Conservation (phyloP, 2,329 filamentous ascomycete species). For the Calonectria naviculata region DNA sequence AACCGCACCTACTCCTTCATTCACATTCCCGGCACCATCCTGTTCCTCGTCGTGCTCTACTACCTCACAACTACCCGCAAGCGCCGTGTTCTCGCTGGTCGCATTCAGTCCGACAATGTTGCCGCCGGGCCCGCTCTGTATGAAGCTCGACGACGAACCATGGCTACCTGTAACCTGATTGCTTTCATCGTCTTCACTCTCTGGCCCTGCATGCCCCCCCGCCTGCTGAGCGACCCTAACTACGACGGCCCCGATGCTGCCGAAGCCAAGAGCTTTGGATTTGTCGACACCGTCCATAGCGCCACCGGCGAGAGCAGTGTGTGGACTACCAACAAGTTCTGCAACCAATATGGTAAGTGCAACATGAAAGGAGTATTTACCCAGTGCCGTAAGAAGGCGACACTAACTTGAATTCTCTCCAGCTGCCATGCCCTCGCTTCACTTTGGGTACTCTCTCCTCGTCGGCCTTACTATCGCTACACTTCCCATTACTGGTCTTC, state of each 20-base stretch:
- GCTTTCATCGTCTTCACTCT: slow-evolving; percentile 72
- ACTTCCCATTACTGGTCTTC: slow-evolving; percentile 69
- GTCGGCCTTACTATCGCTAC: slow-evolving; percentile 77
- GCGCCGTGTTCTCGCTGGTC: slow-evolving; percentile 47
- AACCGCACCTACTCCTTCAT: slow-evolving; percentile 82
- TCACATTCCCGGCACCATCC: slow-evolving; percentile 80
- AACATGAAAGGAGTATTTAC: neutral
- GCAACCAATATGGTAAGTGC: slow-evolving; percentile 76
- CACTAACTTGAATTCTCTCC: slow-evolving; percentile 18
- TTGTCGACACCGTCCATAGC: slow-evolving; percentile 70
- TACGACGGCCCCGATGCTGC: slow-evolving; percentile 66
- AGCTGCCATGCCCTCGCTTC: slow-evolving; percentile 81
- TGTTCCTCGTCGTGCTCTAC: slow-evolving; percentile 73
- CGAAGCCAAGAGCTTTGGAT: slow-evolving; percentile 70
- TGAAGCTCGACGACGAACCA: slow-evolving; percentile 66
- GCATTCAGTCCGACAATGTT: slow-evolving; percentile 42
- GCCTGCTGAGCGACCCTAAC: slow-evolving; percentile 65
- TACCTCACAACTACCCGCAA: slow-evolving; percentile 76
- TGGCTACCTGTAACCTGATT: slow-evolving; percentile 71
- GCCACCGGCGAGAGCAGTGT: slow-evolving; percentile 62
- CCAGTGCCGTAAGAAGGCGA: neutral
- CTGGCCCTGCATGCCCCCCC: slow-evolving; percentile 73
- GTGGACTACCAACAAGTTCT: slow-evolving; percentile 73
- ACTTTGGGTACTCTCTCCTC: slow-evolving; percentile 81
- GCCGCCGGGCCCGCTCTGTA: slow-evolving; percentile 60